Percentiles rank a stretch among this genome's conserved stretches.
phyloP scores from a whole-genome alignment of 306 rosid species.

The Gynostemma pentaphyllum region DNA sequence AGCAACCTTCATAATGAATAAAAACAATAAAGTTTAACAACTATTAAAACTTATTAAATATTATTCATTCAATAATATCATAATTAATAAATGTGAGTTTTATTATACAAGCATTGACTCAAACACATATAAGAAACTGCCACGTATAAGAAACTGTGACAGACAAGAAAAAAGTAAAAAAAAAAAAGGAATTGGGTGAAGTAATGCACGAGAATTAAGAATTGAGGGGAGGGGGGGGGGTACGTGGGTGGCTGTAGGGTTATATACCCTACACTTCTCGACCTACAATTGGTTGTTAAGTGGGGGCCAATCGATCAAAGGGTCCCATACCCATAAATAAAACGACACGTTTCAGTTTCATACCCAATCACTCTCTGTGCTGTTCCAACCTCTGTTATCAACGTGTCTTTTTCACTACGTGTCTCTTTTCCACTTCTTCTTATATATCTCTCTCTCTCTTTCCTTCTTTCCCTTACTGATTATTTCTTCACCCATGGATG shows the following conservation, averaged over 20 bases:
- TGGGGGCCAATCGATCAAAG: conserved; percentile 2
- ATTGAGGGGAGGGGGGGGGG: not conserved
- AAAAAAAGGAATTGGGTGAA: not conserved
- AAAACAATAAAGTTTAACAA: no score
- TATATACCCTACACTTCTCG: not conserved
- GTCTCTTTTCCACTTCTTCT: conserved; percentile 5
- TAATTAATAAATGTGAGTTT: no score
- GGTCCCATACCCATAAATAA: not conserved
- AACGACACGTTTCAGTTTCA: not conserved
- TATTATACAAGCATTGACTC: no score
- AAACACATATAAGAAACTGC: no score
- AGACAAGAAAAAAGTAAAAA: not conserved
- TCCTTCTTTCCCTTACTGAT: not conserved
- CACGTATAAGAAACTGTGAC: no score
- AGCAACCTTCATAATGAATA: no score
- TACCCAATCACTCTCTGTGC: conserved; percentile 6
- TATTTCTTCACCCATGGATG: not conserved
- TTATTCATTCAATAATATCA: no score
- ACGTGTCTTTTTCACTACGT: conserved; percentile 6
- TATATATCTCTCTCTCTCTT: not conserved
- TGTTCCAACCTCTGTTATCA: not conserved
- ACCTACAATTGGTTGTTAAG: not conserved
- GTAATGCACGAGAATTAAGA: not conserved
- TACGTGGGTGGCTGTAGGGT: not conserved
- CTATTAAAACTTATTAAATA: no score